These are phyloP conservation scores for Zalaria sp. DNA, from an alignment of 2,329 filamentous ascomycete species.

Conservation along the genomic window DNA sequence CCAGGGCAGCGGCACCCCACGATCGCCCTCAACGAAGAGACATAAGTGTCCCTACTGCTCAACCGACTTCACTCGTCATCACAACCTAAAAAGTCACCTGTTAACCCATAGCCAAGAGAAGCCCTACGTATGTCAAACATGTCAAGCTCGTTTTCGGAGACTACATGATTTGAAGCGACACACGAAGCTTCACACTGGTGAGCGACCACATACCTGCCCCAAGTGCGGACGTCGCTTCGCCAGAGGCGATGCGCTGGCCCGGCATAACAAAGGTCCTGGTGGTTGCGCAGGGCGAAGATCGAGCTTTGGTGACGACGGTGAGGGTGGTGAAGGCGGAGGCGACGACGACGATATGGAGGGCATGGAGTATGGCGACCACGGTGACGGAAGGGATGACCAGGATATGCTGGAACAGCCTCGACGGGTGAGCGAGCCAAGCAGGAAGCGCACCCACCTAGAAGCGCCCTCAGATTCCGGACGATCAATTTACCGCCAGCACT, in stretches of 20 bases:
- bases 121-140: slow-evolving; percentile 88
- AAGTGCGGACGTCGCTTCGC: slow-evolving; percentile 94
- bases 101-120: slow-evolving; percentile 98
- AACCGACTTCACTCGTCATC: slow-evolving; percentile 92
- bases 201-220: slow-evolving; percentile 85
- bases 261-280: slow-evolving; percentile 89
- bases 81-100: slow-evolving; percentile 94
- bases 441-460: slow-evolving; percentile 57
- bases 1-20: slow-evolving; percentile 36
- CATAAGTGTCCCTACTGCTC: slow-evolving; percentile 95
- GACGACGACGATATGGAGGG: slow-evolving; percentile 49
- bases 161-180: slow-evolving; percentile 93
- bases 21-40: slow-evolving; percentile 68
- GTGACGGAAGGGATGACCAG: slow-evolving; percentile 46
- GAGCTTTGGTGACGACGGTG: slow-evolving; percentile 72
- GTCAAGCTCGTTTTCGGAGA: slow-evolving; percentile 79
- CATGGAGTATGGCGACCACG: slow-evolving; percentile 39
- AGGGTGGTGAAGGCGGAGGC: slow-evolving; percentile 33
- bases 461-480: slow-evolving; percentile 38
- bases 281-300: slow-evolving; percentile 85
- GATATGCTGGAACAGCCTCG: slow-evolving; percentile 29
- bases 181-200: slow-evolving; percentile 90
- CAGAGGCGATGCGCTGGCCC: slow-evolving; percentile 81
- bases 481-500: slow-evolving; percentile 49
- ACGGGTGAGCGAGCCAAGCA: slow-evolving; percentile 57